Conservation (phyloP, 306 rosid genomes). For the Prosopis cineraria region DNA sequence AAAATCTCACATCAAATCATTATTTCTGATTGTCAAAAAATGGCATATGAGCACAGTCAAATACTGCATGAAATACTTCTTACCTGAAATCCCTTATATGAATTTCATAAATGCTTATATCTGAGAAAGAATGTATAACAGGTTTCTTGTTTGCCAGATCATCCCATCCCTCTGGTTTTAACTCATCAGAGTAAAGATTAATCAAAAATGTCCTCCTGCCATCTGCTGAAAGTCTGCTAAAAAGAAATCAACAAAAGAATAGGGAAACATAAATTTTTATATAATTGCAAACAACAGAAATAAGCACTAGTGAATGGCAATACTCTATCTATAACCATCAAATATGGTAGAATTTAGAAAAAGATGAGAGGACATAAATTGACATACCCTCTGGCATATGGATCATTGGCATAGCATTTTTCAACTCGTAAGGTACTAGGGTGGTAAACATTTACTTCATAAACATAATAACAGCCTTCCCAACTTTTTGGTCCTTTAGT, state of each 20-base stretch:
- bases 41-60: slow-evolving; percentile 18
- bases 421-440: slow-evolving; percentile 75
- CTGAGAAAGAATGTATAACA: slow-evolving; percentile 62
- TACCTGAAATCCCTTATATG: slow-evolving; percentile 96
- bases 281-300: neutral
- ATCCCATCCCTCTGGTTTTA: slow-evolving; percentile 88
- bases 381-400: slow-evolving; percentile 95
- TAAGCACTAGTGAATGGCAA: neutral
- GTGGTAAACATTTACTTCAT: slow-evolving; percentile 87
- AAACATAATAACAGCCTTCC: slow-evolving; percentile 88
- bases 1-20: slow-evolving; percentile 14
- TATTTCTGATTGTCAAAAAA: slow-evolving; percentile 22
- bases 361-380: slow-evolving; percentile 37
- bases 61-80: slow-evolving; percentile 11
- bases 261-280: slow-evolving; percentile 3
- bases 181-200: slow-evolving; percentile 54
- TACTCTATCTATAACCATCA: slow-evolving; percentile 17
- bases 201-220: slow-evolving; percentile 69
- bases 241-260: slow-evolving; percentile 29
- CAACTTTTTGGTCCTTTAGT: slow-evolving; percentile 76
- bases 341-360: slow-evolving; percentile 37
- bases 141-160: slow-evolving; percentile 72
- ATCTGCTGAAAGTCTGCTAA: slow-evolving; percentile 83
- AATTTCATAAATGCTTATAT: slow-evolving; percentile 88
- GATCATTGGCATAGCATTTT: slow-evolving; percentile 85